Evolutionary conservation across 306 rosid genomes (phyloP), one percentile per base, ranked within the genome.

Genomic region (Vicia sativa): DNA sequence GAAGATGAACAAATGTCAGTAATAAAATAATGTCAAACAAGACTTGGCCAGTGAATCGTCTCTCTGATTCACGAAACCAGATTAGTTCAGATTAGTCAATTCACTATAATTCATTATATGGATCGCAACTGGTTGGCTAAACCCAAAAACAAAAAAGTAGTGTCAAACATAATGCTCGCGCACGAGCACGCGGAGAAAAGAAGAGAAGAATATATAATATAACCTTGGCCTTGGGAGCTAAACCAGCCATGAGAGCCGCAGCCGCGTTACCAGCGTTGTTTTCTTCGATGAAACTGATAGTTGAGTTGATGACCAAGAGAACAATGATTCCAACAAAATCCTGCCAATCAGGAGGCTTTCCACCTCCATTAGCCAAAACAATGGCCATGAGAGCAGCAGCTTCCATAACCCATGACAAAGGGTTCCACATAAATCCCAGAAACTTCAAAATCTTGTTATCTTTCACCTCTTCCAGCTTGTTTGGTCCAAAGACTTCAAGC

Each of bases 181-280:
- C 28, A 3, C 28, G 28, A 25, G 42, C 42, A 8, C 3, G 2
- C 8, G 23, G 23, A 21, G 23, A 21, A 21, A 21, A 21, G 29
- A 45, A 45, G 21, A 45, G 52, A 45, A 15, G 21, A 7, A 9
- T 34, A 34, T 16, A 8, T 6, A 21, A 21, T 35, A 34, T 8
- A 42, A 92, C 98, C 96, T 86, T 92, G 4, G 98, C 86, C 79
- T 90, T 92, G 60, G 96, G 98, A 73, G 96, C 98, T 66, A 92
- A 86, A 78, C 96, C 96, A 38, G 98, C 98, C 98, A 92, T 92
- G 29, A 92, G 98, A 52, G 98, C 98, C n/a, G 98, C 98, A 19
- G 98, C 98, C 12, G 98, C 98, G 65, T 92, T 92, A 21, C 98
- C 98, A 31, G 98, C 98, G 39, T 92, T 92, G 77, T 92, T 92